Evolutionary conservation across 164 flowering plant species (phyloP).

Genomic region (Taxillus chinensis): DNA sequence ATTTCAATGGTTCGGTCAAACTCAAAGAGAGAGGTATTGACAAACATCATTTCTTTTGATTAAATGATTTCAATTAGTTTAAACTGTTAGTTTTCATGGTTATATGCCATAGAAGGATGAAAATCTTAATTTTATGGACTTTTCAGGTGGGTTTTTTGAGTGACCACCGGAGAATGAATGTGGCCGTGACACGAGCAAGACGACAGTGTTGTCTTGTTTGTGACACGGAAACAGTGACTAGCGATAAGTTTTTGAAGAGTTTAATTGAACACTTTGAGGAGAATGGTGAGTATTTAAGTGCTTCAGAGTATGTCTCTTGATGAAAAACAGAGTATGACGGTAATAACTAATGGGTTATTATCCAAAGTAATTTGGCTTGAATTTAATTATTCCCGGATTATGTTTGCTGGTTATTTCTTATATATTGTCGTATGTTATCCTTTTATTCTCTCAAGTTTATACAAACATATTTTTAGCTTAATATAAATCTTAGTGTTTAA

Average conservation of each 20-base stretch:
- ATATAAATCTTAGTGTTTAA: no score
- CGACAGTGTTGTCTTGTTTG: constrained; percentile 93
- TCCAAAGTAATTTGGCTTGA: no score
- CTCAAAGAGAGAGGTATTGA: constrained; percentile 71
- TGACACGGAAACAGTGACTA: constrained; percentile 85
- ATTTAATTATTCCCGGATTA: no score
- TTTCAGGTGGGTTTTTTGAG: constrained; percentile 88
- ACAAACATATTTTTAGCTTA: no score
- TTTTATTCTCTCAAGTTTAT: no score
- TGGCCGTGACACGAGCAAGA: constrained; percentile 96
- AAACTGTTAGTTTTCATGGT: background rate
- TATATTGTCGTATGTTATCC: no score
- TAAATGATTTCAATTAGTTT: background rate
- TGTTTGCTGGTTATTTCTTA: no score
- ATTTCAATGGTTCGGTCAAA: constrained; percentile 98
- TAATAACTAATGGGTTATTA: no score
- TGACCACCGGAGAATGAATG: constrained; percentile 92
- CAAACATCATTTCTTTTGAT: background rate
- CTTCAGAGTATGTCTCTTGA: constrained; percentile 68
- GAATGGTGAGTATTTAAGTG: constrained; percentile 91
- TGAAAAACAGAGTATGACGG: constrained; percentile 2
- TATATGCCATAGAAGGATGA: background rate
- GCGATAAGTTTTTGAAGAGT: constrained; percentile 77
- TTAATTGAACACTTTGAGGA: constrained; percentile 91
- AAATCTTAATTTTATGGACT: background rate